Percentiles rank a stretch among this genome's conserved stretches.
These are phyloP conservation scores for Microcyclospora tardicrescens DNA, from an alignment of 2,329 filamentous ascomycete species.

Conservation along the genomic window DNA sequence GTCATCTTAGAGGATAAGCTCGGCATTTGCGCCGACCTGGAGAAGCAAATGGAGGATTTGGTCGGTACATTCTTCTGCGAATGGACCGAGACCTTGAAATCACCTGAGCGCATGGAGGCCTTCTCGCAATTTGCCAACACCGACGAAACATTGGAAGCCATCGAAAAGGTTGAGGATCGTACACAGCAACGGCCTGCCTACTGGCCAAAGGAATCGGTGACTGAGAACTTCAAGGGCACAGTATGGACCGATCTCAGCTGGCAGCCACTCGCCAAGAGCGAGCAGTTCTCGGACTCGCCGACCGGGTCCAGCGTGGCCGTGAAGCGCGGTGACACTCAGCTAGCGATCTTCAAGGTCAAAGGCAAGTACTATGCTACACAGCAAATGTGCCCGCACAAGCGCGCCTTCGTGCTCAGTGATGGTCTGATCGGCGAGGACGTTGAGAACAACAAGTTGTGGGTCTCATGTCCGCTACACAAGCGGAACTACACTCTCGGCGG, in stretches of 20 bases:
- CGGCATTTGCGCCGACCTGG: slow-evolving; percentile 70
- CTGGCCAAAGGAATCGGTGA: slow-evolving; percentile 58
- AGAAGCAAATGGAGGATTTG: slow-evolving; percentile 76
- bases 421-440: slow-evolving; percentile 62
- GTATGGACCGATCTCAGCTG: slow-evolving; percentile 57
- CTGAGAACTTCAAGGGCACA: slow-evolving; percentile 58
- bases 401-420: slow-evolving; percentile 78
- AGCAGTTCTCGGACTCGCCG: slow-evolving; percentile 55
- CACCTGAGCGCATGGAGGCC: slow-evolving; percentile 51
- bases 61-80: slow-evolving; percentile 81
- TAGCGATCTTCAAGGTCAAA: slow-evolving; percentile 72
- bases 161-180: slow-evolving; percentile 61
- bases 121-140: slow-evolving; percentile 84
- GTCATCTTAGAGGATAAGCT: slow-evolving; percentile 78
- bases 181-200: slow-evolving; percentile 60
- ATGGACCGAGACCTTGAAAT: slow-evolving; percentile 70
- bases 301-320: slow-evolving; percentile 65
- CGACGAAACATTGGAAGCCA: slow-evolving; percentile 47
- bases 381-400: slow-evolving; percentile 91
- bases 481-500: slow-evolving; percentile 70
- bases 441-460: slow-evolving; percentile 55
- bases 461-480: slow-evolving; percentile 82
- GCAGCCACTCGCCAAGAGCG: slow-evolving; percentile 64
- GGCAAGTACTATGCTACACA: slow-evolving; percentile 75
- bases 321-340: slow-evolving; percentile 78